Percentiles rank a stretch among this genome's conserved stretches.
These are phyloP conservation scores for Penicillium crustosum DNA, from an alignment of 2,329 filamentous ascomycete genomes.

Conservation along the genomic window DNA sequence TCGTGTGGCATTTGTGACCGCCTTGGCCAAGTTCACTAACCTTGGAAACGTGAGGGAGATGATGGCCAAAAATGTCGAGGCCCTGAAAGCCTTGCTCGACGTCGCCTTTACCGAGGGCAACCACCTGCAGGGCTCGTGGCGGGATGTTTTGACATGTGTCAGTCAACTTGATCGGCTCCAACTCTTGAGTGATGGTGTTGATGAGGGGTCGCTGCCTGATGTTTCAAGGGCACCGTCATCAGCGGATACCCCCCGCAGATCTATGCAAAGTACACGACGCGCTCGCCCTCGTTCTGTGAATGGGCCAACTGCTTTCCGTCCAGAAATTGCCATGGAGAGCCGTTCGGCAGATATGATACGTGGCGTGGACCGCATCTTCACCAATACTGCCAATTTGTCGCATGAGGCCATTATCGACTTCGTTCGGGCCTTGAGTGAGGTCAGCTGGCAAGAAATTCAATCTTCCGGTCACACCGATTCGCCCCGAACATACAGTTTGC, in stretches of 20 bases:
- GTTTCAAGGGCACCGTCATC: conserved; percentile 75
- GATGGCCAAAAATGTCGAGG: conserved; percentile 93
- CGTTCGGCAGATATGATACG: conserved; percentile 91
- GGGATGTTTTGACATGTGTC: conserved; percentile 90
- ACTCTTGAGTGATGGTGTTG: conserved; percentile 89
- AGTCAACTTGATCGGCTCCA: conserved; percentile 95
- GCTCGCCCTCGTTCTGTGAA: conserved; percentile 49
- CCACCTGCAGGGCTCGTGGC: conserved; percentile 84
- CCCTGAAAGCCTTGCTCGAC: conserved; percentile 85
- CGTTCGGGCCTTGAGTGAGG: conserved; percentile 85
- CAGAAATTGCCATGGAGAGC: conserved; percentile 86
- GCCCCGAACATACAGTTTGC: conserved; percentile 91
- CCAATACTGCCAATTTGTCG: conserved; percentile 88
- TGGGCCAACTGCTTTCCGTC: conserved; percentile 58
- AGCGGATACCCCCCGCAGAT: conserved; percentile 61
- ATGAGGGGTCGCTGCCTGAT: conserved; percentile 88
- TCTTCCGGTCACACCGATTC: conserved; percentile 95
- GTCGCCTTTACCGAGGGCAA: conserved; percentile 93
- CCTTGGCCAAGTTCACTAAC: conserved; percentile 89
- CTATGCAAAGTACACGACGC: conserved; percentile 58
- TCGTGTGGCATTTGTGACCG: conserved; percentile 89
- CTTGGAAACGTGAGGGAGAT: conserved; percentile 95
- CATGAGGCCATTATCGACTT: conserved; percentile 96
- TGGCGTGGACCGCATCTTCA: conserved; percentile 93
- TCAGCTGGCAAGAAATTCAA: conserved; percentile 99